Conservation (phyloP, 768 basidiomycete species). For the Kwoniella bestiolae region DNA sequence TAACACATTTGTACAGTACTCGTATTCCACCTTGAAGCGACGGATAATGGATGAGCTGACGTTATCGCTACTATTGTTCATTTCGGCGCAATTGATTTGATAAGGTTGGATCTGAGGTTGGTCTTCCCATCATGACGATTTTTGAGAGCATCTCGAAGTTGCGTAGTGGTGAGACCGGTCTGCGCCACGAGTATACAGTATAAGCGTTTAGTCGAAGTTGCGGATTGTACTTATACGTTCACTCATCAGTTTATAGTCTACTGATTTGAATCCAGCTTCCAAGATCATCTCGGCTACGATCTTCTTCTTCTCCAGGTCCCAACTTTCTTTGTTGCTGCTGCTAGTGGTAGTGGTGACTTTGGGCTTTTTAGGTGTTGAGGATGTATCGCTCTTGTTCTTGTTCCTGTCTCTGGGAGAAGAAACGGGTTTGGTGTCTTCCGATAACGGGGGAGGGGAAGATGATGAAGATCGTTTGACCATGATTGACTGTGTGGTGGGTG, state of each 20-base stretch:
- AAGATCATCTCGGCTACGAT: slow-evolving; percentile 12
- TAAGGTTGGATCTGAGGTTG: slow-evolving; percentile 11
- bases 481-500: too few species aligned
- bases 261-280: slow-evolving; percentile 1
- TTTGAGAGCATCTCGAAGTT: slow-evolving; percentile 19
- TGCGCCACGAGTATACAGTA: neutral
- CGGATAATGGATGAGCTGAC: neutral
- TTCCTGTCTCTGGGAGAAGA: too few species aligned
- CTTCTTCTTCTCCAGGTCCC: slow-evolving; percentile 7
- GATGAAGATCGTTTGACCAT: neutral
- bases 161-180: slow-evolving; percentile 17
- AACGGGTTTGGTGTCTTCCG: neutral
- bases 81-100: slow-evolving; percentile 4
- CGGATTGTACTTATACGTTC: slow-evolving; percentile 1
- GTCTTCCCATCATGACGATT: slow-evolving; percentile 2
- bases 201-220: neutral
- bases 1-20: too few species aligned
- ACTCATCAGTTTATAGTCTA: slow-evolving; percentile 6
- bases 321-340: neutral
- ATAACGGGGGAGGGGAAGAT: neutral
- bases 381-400: too few species aligned
- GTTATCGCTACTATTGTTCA: neutral
- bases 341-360: too few species aligned
- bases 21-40: too few species aligned
- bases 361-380: neutral